phyloP scores from a whole-genome alignment of 2,329 filamentous ascomycete genomes.

The Teratosphaeria viscida region DNA sequence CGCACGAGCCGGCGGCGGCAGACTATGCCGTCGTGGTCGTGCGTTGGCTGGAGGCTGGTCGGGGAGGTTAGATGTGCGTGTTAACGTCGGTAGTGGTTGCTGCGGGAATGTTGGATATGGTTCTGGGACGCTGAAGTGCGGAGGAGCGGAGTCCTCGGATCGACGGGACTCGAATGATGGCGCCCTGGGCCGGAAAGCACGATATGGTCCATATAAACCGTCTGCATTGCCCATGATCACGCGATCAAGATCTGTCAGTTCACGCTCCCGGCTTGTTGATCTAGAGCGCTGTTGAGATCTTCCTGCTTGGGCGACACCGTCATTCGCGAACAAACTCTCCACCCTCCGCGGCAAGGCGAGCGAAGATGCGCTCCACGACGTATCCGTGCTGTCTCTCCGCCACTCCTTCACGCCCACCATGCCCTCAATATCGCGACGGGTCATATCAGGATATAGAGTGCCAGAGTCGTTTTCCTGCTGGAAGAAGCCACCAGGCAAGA shows the following conservation, averaged over 20 bases:
- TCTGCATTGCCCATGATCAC: not conserved
- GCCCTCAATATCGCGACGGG: slow-evolving; percentile 29
- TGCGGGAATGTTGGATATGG: slow-evolving; percentile 5
- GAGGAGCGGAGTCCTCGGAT: slow-evolving; percentile 8
- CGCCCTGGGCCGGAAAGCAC: not conserved
- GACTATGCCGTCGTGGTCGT: not conserved
- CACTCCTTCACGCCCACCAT: slow-evolving; percentile 5
- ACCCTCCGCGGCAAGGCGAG: slow-evolving; percentile 50
- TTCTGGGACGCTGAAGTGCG: slow-evolving; percentile 12
- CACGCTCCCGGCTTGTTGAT: not conserved
- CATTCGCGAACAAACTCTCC: slow-evolving; percentile 55
- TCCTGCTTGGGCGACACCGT: not conserved
- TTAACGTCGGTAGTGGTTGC: not conserved
- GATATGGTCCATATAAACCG: not conserved
- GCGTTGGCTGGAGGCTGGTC: not conserved
- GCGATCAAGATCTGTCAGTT: not conserved
- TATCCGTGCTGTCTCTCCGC: slow-evolving; percentile 30
- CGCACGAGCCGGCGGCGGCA: not conserved
- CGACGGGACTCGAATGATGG: slow-evolving; percentile 2
- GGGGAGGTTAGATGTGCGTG: not conserved
- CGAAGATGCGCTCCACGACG: slow-evolving; percentile 50
- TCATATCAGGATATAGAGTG: slow-evolving; percentile 43
- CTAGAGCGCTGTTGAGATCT: slow-evolving; percentile 27
- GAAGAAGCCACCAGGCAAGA: slow-evolving; percentile 59
- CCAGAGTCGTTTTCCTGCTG: slow-evolving; percentile 59